phyloP scores from a whole-genome alignment of 495 filamentous ascomycete genomes.

The Talaromyces stipitatus region DNA sequence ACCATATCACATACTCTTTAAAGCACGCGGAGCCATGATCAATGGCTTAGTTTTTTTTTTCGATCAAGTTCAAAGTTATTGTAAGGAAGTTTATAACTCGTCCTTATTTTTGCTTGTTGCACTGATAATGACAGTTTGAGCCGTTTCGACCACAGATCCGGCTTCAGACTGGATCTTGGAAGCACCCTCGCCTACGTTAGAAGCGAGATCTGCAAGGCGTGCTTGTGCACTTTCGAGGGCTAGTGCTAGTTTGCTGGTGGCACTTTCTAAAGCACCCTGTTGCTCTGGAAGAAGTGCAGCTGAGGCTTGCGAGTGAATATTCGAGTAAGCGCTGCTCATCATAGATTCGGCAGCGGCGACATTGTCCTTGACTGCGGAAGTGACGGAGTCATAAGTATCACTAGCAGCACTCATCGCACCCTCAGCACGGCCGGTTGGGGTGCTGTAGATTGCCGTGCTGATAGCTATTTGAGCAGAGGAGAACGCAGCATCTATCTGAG shows the following conservation, averaged over 20 bases:
- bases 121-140: slow-evolving; percentile 31
- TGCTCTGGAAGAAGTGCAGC: slow-evolving; percentile 40
- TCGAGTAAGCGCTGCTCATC: slow-evolving; percentile 12
- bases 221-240: slow-evolving; percentile 44
- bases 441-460: slow-evolving; percentile 48
- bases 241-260: slow-evolving; percentile 35
- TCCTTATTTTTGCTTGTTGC: slow-evolving; percentile 42
- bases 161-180: slow-evolving; percentile 27
- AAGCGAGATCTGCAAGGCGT: slow-evolving; percentile 34
- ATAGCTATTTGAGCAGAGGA: slow-evolving; percentile 40
- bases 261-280: slow-evolving; percentile 48
- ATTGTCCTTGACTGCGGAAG: slow-evolving; percentile 21
- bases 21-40: slow-evolving; percentile 6
- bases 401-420: slow-evolving; percentile 25
- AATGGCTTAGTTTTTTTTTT: background rate
- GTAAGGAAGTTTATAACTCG: slow-evolving; percentile 46
- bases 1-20: background rate
- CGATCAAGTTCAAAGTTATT: background rate
- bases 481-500: slow-evolving; percentile 41
- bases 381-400: slow-evolving; percentile 21
- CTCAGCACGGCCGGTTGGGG: slow-evolving; percentile 28
- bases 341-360: slow-evolving; percentile 19
- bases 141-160: slow-evolving; percentile 37
- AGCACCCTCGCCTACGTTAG: slow-evolving; percentile 26
- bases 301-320: slow-evolving; percentile 15